A percentile compares a stretch with the other conserved stretches of the same genome.
These are phyloP conservation scores for Globisporangium recalcitrans DNA, from an alignment of 352 stramenopile species.

Conservation along the genomic window DNA sequence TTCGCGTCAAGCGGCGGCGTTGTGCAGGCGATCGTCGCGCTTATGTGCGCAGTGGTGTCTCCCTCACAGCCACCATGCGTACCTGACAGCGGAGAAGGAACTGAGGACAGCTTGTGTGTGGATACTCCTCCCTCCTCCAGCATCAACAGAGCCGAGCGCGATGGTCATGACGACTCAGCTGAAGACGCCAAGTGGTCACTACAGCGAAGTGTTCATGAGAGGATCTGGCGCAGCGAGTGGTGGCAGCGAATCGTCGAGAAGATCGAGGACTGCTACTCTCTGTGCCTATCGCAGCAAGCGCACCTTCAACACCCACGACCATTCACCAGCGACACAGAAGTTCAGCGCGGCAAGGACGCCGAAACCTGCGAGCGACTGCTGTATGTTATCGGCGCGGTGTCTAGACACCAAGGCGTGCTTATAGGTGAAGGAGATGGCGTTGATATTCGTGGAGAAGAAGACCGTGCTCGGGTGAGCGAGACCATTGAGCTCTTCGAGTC, in stretches of 20 bases:
- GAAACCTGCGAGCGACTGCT: not conserved
- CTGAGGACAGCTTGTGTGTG: not conserved
- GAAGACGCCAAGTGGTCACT: not conserved
- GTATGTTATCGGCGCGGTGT: not conserved
- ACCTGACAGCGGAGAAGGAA: not conserved
- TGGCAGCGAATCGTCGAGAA: not conserved
- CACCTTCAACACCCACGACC: not conserved
- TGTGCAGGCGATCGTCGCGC: not conserved
- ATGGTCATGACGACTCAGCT: not conserved
- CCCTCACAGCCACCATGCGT: too few relatives aligned
- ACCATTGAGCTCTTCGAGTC: not conserved
- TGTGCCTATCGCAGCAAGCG: not conserved
- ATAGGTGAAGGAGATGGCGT: too few relatives aligned
- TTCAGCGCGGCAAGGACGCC: not conserved
- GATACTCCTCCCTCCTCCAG: not conserved
- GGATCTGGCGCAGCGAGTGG: conserved; percentile 8
- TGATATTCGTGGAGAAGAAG: not conserved
- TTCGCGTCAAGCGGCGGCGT: not conserved
- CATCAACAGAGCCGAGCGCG: not conserved
- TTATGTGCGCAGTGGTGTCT: not conserved
- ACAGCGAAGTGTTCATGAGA: not conserved
- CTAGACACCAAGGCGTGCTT: not conserved
- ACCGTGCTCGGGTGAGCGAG: conserved; percentile 7
- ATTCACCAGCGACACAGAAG: not conserved
- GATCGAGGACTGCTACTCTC: conserved; percentile 1